phyloP scores from a whole-genome alignment of 1,284 basidiomycete species.

The Cerrena zonata region DNA sequence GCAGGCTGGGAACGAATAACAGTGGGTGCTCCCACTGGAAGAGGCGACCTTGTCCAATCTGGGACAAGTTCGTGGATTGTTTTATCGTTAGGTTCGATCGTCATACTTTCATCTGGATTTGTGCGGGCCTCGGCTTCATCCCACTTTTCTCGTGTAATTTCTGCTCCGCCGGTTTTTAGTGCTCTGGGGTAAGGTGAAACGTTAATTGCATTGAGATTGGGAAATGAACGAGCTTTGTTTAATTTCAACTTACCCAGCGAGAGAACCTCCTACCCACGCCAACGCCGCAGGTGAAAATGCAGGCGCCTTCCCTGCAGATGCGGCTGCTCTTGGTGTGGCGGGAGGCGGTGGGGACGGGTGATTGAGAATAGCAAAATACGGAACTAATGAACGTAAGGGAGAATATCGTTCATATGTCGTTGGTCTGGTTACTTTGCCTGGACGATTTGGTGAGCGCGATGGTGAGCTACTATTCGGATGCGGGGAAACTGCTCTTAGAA shows the following conservation, averaged over 20 bases:
- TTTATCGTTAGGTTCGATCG: conserved; percentile 29
- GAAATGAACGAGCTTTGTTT: neutral
- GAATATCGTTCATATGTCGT: conserved; percentile 67
- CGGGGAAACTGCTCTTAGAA: conserved; percentile 57
- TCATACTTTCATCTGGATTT: conserved; percentile 35
- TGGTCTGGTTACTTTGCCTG: conserved; percentile 36
- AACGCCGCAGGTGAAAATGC: conserved; percentile 76
- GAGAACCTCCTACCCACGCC: conserved; percentile 88
- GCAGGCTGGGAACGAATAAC: conserved; percentile 8
- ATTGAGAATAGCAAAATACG: conserved; percentile 77
- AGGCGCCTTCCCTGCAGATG: conserved; percentile 75
- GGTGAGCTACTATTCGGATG: conserved; percentile 24
- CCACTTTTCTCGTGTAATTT: conserved; percentile 79
- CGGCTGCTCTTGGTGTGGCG: conserved; percentile 26
- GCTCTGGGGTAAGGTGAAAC: conserved; percentile 35
- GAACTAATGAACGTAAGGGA: conserved; percentile 59
- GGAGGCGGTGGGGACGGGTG: conserved; percentile 58
- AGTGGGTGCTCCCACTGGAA: conserved; percentile 55
- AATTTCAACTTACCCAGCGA: conserved; percentile 68
- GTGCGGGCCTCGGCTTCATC: conserved; percentile 55
- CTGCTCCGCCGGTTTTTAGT: conserved; percentile 78
- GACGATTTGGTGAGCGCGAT: conserved; percentile 31
- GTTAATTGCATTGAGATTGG: neutral
- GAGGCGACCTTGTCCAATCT: conserved; percentile 71
- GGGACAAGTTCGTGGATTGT: conserved; percentile 46